Evolutionary conservation across 305 asterid genomes (phyloP).

Genomic region (Fraxinus latifolia): DNA sequence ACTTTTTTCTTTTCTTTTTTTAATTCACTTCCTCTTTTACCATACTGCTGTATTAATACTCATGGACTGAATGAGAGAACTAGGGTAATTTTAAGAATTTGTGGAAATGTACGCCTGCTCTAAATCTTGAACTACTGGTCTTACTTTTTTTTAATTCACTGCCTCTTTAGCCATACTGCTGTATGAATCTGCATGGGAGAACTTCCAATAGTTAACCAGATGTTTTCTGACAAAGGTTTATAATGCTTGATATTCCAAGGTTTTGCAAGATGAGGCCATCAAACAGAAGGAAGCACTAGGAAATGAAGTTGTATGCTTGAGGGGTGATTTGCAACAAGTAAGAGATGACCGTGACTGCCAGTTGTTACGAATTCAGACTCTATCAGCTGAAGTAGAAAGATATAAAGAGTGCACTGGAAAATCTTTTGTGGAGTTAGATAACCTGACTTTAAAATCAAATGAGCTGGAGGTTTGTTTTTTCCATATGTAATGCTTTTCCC

Average conservation of each 20-base stretch:
- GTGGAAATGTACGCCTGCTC: background rate
- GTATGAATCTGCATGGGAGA: background rate
- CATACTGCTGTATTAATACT: background rate
- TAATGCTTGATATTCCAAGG: constrained; percentile 37
- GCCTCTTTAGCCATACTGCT: background rate
- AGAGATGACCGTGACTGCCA: constrained; percentile 81
- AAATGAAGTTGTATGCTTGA: constrained; percentile 62
- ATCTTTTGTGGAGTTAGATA: constrained; percentile 51
- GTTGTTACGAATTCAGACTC: constrained; percentile 45
- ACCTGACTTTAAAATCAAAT: constrained; percentile 43
- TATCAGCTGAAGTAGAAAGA: constrained; percentile 53
- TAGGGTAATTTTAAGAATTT: background rate
- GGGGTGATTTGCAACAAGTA: constrained; percentile 71
- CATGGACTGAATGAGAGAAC: background rate
- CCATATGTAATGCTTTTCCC: background rate
- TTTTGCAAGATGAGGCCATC: constrained; percentile 63
- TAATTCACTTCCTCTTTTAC: background rate
- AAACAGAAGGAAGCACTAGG: constrained; percentile 71
- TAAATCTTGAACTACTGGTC: background rate
- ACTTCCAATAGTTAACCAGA: background rate
- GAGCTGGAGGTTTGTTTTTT: constrained; percentile 64
- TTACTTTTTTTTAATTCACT: background rate
- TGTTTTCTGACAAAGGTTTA: background rate
- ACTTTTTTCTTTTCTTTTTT: background rate
- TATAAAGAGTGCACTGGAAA: constrained; percentile 64